These are phyloP conservation scores for Isabelozyma gotoi DNA, from an alignment of 805 yeast genomes.

Conservation along the genomic window DNA sequence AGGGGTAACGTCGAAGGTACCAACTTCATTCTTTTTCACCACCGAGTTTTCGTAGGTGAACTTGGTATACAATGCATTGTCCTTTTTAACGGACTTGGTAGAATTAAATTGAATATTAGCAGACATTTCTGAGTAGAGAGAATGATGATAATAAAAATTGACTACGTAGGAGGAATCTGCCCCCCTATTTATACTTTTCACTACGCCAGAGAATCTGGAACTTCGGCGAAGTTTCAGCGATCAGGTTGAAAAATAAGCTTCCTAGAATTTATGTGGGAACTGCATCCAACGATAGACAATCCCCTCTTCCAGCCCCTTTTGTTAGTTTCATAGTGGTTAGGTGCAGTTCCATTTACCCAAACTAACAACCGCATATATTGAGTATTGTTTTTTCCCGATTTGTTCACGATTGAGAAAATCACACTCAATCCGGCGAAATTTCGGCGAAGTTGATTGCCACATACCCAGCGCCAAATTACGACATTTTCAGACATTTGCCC, in stretches of 20 bases:
- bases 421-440: slow-evolving; percentile 19
- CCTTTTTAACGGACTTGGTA: slow-evolving; percentile 50
- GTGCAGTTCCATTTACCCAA: not conserved
- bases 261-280: no score
- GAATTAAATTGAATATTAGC: slow-evolving; percentile 55
- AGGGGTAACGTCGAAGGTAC: slow-evolving; percentile 66
- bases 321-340: not conserved
- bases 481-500: not conserved
- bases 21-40: slow-evolving; percentile 55
- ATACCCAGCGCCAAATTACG: not conserved
- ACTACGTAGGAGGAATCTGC: slow-evolving; percentile 1
- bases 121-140: slow-evolving; percentile 16
- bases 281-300: no score
- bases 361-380: not conserved
- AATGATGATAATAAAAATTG: not conserved
- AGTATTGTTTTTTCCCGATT: not conserved
- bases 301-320: not conserved
- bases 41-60: slow-evolving; percentile 75
- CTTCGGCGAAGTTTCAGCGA: slow-evolving; percentile 4
- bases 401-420: slow-evolving; percentile 2
- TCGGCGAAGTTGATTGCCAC: slow-evolving; percentile 20
- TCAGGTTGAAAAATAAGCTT: slow-evolving; percentile 1
- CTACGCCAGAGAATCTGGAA: slow-evolving; percentile 1
- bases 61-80: slow-evolving; percentile 54
- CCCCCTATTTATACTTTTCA: slow-evolving; percentile 12